Evolutionary conservation across 2,329 filamentous ascomycete species (phyloP).

Genomic region (Phialocephala subalpina): DNA sequence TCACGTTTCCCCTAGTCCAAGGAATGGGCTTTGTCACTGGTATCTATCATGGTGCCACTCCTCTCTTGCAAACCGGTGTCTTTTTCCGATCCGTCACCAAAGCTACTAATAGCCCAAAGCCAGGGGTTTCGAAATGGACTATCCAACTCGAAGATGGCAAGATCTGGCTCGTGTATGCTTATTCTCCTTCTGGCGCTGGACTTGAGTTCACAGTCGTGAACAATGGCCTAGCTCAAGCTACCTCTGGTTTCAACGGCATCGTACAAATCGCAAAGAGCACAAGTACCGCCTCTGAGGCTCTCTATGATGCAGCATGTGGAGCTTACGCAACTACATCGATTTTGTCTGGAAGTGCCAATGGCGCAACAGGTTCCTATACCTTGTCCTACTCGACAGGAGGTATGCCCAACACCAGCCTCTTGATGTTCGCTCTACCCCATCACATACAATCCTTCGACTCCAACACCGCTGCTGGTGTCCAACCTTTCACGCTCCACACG

Average conservation of each 20-base stretch:
- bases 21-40: slow-evolving; percentile 90
- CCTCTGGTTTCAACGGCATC: slow-evolving; percentile 74
- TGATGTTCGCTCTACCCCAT: slow-evolving; percentile 91
- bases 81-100: slow-evolving; percentile 75
- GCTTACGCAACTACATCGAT: slow-evolving; percentile 73
- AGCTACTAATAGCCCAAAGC: slow-evolving; percentile 62
- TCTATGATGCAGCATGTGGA: slow-evolving; percentile 80
- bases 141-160: slow-evolving; percentile 75
- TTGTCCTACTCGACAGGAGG: slow-evolving; percentile 79
- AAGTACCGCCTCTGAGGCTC: slow-evolving; percentile 62
- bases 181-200: slow-evolving; percentile 62
- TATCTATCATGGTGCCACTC: slow-evolving; percentile 74
- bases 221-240: slow-evolving; percentile 70
- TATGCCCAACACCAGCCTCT: slow-evolving; percentile 62
- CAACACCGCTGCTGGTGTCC: slow-evolving; percentile 56
- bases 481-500: slow-evolving; percentile 71
- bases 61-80: slow-evolving; percentile 76
- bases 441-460: slow-evolving; percentile 79
- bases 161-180: slow-evolving; percentile 84
- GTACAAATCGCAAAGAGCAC: slow-evolving; percentile 87
- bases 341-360: slow-evolving; percentile 69
- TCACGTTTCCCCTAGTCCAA: slow-evolving; percentile 86
- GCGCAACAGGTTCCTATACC: slow-evolving; percentile 72
- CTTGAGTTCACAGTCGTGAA: slow-evolving; percentile 74
- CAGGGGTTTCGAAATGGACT: slow-evolving; percentile 78